A percentile compares a stretch with the other conserved stretches of the same genome.
phyloP scores from a whole-genome alignment of 805 yeast genomes.

The Sungouiozyma intestinalis region DNA sequence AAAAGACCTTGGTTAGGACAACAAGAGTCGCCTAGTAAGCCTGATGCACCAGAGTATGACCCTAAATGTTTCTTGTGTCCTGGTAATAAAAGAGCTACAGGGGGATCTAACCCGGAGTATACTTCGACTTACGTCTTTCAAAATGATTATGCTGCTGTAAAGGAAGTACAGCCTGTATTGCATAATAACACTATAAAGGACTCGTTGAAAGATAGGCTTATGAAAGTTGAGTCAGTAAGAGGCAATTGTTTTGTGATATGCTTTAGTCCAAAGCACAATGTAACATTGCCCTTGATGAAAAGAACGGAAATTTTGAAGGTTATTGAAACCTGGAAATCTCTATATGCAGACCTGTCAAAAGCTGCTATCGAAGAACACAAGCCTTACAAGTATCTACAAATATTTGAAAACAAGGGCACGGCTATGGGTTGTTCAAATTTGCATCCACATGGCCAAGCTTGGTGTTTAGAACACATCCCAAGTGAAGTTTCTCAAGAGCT shows the following conservation, averaged over 20 bases:
- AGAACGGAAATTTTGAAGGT: conserved; percentile 35
- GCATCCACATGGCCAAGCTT: conserved; percentile 77
- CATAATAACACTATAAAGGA: conserved; percentile 11
- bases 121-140: conserved; percentile 47
- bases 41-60: conserved; percentile 44
- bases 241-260: conserved; percentile 67
- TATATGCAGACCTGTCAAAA: conserved; percentile 36
- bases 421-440: conserved; percentile 80
- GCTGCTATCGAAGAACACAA: conserved; percentile 30
- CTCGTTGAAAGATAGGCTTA: conserved; percentile 33
- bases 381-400: conserved; percentile 52
- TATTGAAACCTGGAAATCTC: conserved; percentile 49
- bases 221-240: conserved; percentile 46
- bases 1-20: conserved; percentile 79
- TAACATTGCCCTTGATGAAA: conserved; percentile 56
- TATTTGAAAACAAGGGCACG: conserved; percentile 68
- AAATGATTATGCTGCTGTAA: conserved; percentile 66
- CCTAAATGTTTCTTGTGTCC: conserved; percentile 65
- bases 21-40: conserved; percentile 39
- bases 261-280: conserved; percentile 58
- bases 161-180: conserved; percentile 42
- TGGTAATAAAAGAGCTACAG: conserved; percentile 55
- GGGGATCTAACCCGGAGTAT: conserved; percentile 48
- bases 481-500: conserved; percentile 56
- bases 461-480: conserved; percentile 60